Evolutionary conservation across 1,284 basidiomycete genomes (phyloP).

Genomic region (Tilletia indica): DNA sequence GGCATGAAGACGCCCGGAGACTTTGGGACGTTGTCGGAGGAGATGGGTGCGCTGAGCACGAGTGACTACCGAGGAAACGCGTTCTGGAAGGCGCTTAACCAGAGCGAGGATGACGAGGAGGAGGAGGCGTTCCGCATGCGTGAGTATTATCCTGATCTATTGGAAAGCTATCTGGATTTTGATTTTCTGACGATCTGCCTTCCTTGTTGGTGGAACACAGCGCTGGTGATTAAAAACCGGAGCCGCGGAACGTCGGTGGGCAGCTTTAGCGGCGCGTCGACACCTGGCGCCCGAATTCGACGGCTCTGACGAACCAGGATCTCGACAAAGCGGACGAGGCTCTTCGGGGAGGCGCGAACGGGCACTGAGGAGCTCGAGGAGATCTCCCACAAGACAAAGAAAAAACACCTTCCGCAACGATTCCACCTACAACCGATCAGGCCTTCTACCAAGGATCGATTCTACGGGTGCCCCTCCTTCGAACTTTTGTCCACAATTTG

Average conservation of each 20-base stretch:
- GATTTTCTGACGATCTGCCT: neutral
- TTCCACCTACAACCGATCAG: too few relatives aligned
- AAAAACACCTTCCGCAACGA: too few relatives aligned
- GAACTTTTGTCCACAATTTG: too few relatives aligned
- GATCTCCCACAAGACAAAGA: too few relatives aligned
- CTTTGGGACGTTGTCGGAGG: conserved; percentile 48
- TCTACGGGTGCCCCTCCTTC: too few relatives aligned
- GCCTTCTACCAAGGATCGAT: too few relatives aligned
- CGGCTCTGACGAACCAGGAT: conserved; percentile 42
- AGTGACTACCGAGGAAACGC: conserved; percentile 46
- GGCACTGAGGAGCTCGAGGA: too few relatives aligned
- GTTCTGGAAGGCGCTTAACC: conserved; percentile 48
- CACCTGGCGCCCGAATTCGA: conserved; percentile 46
- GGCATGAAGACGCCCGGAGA: conserved; percentile 48
- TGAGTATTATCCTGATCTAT: conserved; percentile 61
- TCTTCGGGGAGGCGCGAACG: conserved; percentile 24
- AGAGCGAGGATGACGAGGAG: conserved; percentile 46
- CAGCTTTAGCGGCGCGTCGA: conserved; percentile 45
- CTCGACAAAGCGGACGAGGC: conserved; percentile 45
- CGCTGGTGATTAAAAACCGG: conserved; percentile 44
- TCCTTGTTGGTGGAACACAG: conserved; percentile 1
- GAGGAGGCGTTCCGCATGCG: conserved; percentile 31
- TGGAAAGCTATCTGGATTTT: neutral
- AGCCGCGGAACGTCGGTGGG: conserved; percentile 44
- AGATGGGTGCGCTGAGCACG: conserved; percentile 47